Evolutionary conservation across 345 rosid genomes (phyloP), one percentile per base, ranked within the genome.

Genomic region (Corchorus capsularis): DNA sequence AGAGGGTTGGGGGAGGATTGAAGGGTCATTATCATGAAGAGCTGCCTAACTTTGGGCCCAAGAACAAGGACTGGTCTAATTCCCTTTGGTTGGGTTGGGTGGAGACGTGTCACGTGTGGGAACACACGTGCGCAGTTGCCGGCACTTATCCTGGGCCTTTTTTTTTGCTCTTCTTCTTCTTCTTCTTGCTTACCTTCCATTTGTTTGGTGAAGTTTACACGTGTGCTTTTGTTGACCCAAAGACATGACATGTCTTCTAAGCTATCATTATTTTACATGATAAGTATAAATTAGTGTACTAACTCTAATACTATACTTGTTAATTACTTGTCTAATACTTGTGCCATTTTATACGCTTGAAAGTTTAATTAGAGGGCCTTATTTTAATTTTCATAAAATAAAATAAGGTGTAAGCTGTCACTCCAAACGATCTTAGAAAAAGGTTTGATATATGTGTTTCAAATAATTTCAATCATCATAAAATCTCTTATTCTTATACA

Each of bases 31-130:
- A 55, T 86, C 85, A 57, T 75, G 71, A 85, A 66, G 82, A 79
- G 77, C 75, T 80, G 89, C 89, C 89, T 75, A 84, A 86, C 87
- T 80, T 77, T 32, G 63, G 82, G 74, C 60, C 78, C 61, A 60
- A 71, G 79, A n/a, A 34, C 2, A 50, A 52, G 17, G 10, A 35
- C 45, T 5, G 55, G 19, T 13, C 70, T 45, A 57, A 57, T 50
- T 69, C 59, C 32, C 16, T 52, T 2, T 52, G 0, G 27, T 27
- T 27, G 27, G 27, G 27, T 27, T 27, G 27, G 27, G 27, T 27
- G 27, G 9, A 9, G 73, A n/a, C 34, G 15, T 69, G 60, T 50
- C 73, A 34, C 61, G 47, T 52, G 47, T 34, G 61, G 45, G 73
- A 50, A 32, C 57, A 16, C 59, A 8, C 45, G 72, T 50, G 59